Conservation (phyloP, 1,284 basidiomycete genomes). For the Ganoderma resinaceum region DNA sequence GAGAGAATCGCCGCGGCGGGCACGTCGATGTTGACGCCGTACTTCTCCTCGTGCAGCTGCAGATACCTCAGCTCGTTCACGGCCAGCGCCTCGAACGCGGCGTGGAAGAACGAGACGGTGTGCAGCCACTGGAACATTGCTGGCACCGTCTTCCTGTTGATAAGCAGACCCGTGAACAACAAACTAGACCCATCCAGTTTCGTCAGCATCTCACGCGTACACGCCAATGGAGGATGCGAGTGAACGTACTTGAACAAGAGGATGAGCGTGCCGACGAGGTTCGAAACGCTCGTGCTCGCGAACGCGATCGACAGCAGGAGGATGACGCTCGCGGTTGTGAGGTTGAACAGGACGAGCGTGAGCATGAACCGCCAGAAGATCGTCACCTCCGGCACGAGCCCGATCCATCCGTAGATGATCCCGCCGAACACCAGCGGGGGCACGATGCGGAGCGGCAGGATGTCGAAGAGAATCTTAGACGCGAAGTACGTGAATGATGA, state of each 20-base stretch:
- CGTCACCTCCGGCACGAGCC: conserved; percentile 88
- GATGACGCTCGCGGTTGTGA: conserved; percentile 92
- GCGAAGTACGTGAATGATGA: conserved; percentile 95
- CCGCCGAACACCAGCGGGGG: conserved; percentile 95
- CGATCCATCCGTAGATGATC: conserved; percentile 93
- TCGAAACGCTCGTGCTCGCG: conserved; percentile 86
- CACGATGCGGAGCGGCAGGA: conserved; percentile 91
- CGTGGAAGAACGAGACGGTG: conserved; percentile 96
- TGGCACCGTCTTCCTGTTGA: conserved; percentile 90
- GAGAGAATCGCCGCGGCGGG: conserved; percentile 94
- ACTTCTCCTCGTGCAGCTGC: conserved; percentile 92
- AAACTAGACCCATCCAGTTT: conserved; percentile 58
- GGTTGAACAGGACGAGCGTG: conserved; percentile 92
- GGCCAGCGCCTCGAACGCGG: conserved; percentile 95
- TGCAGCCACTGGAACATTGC: conserved; percentile 84
- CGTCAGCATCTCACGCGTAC: not conserved
- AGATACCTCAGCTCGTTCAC: conserved; percentile 96
- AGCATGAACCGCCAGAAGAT: conserved; percentile 99
- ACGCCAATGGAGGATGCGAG: not conserved
- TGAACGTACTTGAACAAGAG: conserved; percentile 95
- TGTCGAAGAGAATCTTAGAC: conserved; percentile 96
- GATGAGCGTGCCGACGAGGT: conserved; percentile 90
- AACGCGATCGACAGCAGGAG: conserved; percentile 91
- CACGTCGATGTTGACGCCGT: conserved; percentile 90
- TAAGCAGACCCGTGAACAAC: conserved; percentile 93